A percentile compares a stretch with the other conserved stretches of the same genome.
phyloP scores from a whole-genome alignment of 176 grass and related monocot genomes.

The Lolium multiflorum region DNA sequence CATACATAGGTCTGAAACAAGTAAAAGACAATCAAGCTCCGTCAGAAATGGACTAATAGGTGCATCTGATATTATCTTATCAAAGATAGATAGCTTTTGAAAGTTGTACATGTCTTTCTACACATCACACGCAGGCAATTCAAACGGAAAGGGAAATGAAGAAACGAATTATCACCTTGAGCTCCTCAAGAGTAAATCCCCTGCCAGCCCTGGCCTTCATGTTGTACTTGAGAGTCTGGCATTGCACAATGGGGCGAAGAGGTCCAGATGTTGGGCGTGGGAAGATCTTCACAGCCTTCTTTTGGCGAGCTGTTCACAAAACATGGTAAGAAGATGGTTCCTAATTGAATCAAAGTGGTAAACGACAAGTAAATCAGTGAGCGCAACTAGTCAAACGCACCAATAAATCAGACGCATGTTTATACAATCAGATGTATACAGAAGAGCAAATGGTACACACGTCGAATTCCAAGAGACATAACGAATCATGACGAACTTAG shows the following conservation, averaged over 20 bases:
- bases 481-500: background rate
- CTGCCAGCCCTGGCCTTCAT: constrained; percentile 59
- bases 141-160: background rate
- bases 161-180: constrained; percentile 57
- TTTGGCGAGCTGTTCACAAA: constrained; percentile 63
- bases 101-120: no score
- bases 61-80: no score
- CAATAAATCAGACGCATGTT: no score
- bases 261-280: constrained; percentile 75
- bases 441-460: background rate
- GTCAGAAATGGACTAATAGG: no score
- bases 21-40: no score
- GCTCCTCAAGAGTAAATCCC: constrained; percentile 75
- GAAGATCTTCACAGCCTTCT: constrained; percentile 94
- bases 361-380: no score
- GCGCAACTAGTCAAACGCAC: no score
- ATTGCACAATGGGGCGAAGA: constrained; percentile 81
- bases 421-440: no score
- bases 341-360: background rate
- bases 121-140: no score
- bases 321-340: background rate
- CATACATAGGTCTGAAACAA: no score
- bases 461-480: no score
- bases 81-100: no score
- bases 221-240: constrained; percentile 83